These are phyloP conservation scores for Solanum chiquidenum DNA, from an alignment of 257 asterid species.

Conservation along the genomic window DNA sequence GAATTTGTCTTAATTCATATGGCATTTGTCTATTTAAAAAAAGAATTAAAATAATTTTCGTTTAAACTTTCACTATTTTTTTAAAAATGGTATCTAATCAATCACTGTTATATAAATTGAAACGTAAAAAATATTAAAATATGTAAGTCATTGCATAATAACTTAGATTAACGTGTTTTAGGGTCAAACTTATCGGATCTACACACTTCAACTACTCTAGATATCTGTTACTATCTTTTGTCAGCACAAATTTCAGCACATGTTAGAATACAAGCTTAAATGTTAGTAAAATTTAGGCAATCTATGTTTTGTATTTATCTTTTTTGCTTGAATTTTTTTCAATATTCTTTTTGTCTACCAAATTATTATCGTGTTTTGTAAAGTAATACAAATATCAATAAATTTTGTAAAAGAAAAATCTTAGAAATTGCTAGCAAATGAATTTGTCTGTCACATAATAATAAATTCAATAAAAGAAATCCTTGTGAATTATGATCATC, in stretches of 20 bases:
- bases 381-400: background rate
- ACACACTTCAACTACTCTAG: background rate
- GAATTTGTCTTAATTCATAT: background rate
- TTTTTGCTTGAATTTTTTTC: background rate
- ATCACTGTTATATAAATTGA: background rate
- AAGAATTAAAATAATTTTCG: background rate
- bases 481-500: background rate
- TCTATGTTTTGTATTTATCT: background rate
- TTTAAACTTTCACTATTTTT: background rate
- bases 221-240: background rate
- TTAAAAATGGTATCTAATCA: background rate
- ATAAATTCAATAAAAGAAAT: background rate
- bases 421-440: background rate
- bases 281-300: background rate
- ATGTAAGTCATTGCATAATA: background rate
- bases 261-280: background rate
- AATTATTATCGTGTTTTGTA: background rate
- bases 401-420: background rate
- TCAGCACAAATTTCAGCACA: background rate
- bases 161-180: background rate
- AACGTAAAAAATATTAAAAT: background rate
- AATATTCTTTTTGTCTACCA: background rate
- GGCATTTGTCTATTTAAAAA: background rate
- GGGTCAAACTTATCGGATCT: background rate
- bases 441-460: background rate